These are phyloP conservation scores for Penicillium cinerascens DNA, from an alignment of 495 filamentous ascomycete species.

Conservation along the genomic window DNA sequence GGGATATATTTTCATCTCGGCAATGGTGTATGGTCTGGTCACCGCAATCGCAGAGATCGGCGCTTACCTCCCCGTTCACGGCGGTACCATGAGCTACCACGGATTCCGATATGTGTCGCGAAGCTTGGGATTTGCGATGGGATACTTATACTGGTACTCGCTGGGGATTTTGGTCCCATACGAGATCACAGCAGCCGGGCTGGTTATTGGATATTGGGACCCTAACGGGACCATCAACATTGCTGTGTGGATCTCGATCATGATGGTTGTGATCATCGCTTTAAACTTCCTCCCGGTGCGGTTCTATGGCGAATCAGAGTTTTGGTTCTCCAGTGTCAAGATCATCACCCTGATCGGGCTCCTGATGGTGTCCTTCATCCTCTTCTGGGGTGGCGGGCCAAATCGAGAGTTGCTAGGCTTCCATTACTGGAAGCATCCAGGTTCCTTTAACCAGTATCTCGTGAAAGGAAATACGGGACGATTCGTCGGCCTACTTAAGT, in stretches of 20 bases:
- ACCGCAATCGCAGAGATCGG: conserved; percentile 64
- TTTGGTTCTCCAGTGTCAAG: conserved; percentile 71
- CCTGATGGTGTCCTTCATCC: conserved; percentile 64
- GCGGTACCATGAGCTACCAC: conserved; percentile 57
- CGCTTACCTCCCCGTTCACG: conserved; percentile 58
- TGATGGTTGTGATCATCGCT: conserved; percentile 61
- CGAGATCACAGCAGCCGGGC: conserved; percentile 67
- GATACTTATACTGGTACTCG: conserved; percentile 58
- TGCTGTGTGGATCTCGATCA: conserved; percentile 70
- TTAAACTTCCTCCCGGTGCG: conserved; percentile 66
- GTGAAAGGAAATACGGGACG: conserved; percentile 33
- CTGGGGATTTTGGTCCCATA: conserved; percentile 64
- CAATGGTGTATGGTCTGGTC: conserved; percentile 58
- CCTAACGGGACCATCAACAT: conserved; percentile 24
- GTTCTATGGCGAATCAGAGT: conserved; percentile 71
- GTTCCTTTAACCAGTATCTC: conserved; percentile 53
- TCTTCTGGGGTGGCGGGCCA: conserved; percentile 66
- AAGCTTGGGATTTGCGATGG: conserved; percentile 60
- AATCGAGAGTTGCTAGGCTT: conserved; percentile 65
- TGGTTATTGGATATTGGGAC: conserved; percentile 74
- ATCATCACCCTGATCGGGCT: conserved; percentile 73
- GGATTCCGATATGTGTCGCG: conserved; percentile 58
- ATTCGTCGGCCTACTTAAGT: conserved; percentile 42
- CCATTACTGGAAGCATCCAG: conserved; percentile 68
- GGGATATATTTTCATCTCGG: conserved; percentile 58